Base-by-base conservation (phyloP, 345 rosid species). In the Bretschneidera sinensis region DNA sequence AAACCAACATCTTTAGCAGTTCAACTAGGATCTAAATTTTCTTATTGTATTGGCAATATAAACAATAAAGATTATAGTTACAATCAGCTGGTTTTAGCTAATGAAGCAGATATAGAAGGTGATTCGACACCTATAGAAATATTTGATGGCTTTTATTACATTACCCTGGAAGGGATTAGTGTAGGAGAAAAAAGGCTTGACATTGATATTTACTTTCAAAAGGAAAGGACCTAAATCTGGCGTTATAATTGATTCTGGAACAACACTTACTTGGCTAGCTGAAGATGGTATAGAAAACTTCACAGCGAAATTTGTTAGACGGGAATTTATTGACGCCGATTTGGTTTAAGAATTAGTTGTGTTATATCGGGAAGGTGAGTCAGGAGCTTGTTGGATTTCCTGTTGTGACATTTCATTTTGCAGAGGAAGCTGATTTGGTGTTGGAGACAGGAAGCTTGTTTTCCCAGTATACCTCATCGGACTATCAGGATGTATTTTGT, bases 371-470 rank as follows among this genome's bases (percentile, higher is more conserved):
- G 35, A 48, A 57, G 22, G 59, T 78, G 6, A 60, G 31, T 0
- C 49, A 66, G 13, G 90, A 87, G 69, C 71, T 82, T 1, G 47
- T 31, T 4, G 87, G 83, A 45, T 84, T 87, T 62, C 90, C 94
- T 0, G 57, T 35, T 11, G 74, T 84, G 51, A 72, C 84, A 22
- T 71, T 84, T 48, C 86, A 54, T 25, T 82, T 86, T 5, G 64
- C 75, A 0, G 89, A 61, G 0, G 86, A 80, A 7, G 94, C 84
- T 1, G 86, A 84, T 34, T 48, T 87, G 60, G 83, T 61, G 39
- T 57, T 87, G 64, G 87, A 82, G 17, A 65, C 75, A 0, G 25
- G 54, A 13, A 77, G 84, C 63, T 48, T 84, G 73, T 84, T 87
- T 59, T 74, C 76, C 24, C 78, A 68, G 51, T 59, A 58, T 21